Conservation (phyloP, 2,329 filamentous ascomycete genomes). For the Coleophoma eucalyptorum region DNA sequence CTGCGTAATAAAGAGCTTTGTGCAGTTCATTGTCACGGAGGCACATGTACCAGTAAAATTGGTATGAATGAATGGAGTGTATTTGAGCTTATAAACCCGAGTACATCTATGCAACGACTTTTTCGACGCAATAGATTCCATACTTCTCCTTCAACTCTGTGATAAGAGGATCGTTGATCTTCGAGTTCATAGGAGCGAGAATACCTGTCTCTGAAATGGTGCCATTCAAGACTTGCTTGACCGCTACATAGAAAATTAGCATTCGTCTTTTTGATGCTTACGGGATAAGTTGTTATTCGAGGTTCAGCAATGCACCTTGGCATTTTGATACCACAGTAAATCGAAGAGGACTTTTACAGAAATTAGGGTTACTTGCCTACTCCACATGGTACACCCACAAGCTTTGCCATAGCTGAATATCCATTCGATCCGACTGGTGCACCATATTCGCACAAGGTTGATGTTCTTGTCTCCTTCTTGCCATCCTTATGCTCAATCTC, state of each 20-base stretch:
- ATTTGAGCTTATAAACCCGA: background rate
- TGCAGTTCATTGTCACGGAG: background rate
- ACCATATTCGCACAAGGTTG: slow-evolving; percentile 78
- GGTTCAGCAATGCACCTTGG: no score
- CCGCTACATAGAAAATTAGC: slow-evolving; percentile 38
- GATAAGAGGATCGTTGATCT: slow-evolving; percentile 67
- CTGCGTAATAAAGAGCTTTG: no score
- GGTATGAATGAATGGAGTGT: background rate
- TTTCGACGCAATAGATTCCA: background rate
- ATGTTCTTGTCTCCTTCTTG: slow-evolving; percentile 68
- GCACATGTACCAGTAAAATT: background rate
- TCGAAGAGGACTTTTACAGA: no score
- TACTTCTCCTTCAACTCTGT: slow-evolving; percentile 52
- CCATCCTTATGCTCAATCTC: slow-evolving; percentile 77
- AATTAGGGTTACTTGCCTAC: slow-evolving; percentile 29
- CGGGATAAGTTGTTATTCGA: no score
- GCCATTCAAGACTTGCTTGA: slow-evolving; percentile 71
- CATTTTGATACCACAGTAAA: no score
- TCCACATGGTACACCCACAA: slow-evolving; percentile 70
- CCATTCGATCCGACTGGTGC: slow-evolving; percentile 66
- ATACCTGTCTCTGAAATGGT: slow-evolving; percentile 67
- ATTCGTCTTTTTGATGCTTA: no score
- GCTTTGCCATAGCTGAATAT: slow-evolving; percentile 76
- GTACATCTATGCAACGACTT: background rate
- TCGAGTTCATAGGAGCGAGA: slow-evolving; percentile 68